Conservation (phyloP, 208 protist species). For the Leishmania gerbilli region DNA sequence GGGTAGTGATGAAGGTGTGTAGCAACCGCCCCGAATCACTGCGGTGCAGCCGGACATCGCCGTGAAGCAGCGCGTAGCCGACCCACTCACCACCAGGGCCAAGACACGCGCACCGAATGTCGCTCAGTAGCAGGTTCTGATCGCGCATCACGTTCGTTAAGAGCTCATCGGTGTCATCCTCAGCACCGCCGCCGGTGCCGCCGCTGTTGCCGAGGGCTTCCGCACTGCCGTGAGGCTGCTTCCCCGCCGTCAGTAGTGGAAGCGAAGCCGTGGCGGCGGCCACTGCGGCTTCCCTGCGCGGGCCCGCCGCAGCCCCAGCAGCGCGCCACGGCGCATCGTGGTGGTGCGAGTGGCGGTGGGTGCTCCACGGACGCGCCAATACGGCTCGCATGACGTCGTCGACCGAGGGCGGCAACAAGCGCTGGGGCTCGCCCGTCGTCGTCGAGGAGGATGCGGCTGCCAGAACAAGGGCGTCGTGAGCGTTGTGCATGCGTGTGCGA, state of each 20-base stretch:
- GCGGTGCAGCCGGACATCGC: slow-evolving; percentile 78
- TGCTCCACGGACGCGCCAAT: slow-evolving; percentile 2
- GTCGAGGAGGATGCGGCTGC: slow-evolving; percentile 1
- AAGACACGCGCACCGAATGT: slow-evolving; percentile 62
- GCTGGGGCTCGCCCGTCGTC: slow-evolving; percentile 19
- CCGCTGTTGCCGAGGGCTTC: neutral
- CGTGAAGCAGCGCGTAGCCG: slow-evolving; percentile 69
- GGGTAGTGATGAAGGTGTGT: slow-evolving; percentile 73
- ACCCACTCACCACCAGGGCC: slow-evolving; percentile 59
- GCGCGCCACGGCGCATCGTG: neutral
- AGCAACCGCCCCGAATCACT: slow-evolving; percentile 67
- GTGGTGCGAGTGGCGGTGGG: neutral
- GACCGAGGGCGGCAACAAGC: slow-evolving; percentile 23
- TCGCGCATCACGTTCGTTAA: slow-evolving; percentile 21
- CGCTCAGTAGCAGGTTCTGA: slow-evolving; percentile 27
- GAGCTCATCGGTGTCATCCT: slow-evolving; percentile 5
- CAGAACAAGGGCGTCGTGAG: neutral
- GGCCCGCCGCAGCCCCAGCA: neutral
- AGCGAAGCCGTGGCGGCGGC: neutral
- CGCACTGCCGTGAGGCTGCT: slow-evolving; percentile 4
- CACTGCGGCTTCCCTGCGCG: neutral
- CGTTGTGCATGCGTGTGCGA: neutral
- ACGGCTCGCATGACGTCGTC: slow-evolving; percentile 33
- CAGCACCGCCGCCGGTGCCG: slow-evolving; percentile 1
- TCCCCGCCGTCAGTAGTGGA: slow-evolving; percentile 6